phyloP scores from a whole-genome alignment of 129 eudicot species.

The Smallanthus sonchifolius region DNA sequence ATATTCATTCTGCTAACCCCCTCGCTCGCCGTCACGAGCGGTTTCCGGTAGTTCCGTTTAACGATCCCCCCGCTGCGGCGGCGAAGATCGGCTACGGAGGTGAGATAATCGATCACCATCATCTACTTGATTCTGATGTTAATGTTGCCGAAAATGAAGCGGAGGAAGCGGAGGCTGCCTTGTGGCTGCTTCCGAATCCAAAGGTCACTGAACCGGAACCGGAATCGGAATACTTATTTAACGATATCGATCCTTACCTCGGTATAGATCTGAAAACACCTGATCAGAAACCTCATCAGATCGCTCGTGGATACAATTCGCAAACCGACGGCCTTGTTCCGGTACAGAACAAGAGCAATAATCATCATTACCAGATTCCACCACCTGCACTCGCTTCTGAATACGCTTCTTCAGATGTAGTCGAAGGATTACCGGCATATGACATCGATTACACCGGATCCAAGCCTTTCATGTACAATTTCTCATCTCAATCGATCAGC shows the following conservation, averaged over 20 bases:
- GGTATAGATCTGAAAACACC: constrained; percentile 50
- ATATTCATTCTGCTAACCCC: constrained; percentile 78
- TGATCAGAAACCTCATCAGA: constrained; percentile 39
- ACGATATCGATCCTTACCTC: constrained; percentile 54
- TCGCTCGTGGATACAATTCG: constrained; percentile 25
- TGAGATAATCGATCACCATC: constrained; percentile 17
- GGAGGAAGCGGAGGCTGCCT: constrained; percentile 82
- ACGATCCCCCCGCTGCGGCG: constrained; percentile 35
- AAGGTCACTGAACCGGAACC: constrained; percentile 24
- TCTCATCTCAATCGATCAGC: constrained; percentile 74
- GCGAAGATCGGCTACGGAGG: constrained; percentile 16
- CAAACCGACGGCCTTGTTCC: constrained; percentile 78
- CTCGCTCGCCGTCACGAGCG: constrained; percentile 91
- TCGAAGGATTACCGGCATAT: constrained; percentile 74
- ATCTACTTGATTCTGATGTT: constrained; percentile 21
- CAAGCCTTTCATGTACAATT: constrained; percentile 70
- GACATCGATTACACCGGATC: constrained; percentile 54
- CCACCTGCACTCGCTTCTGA: constrained; percentile 4
- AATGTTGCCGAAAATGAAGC: constrained; percentile 35
- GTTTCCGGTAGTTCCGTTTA: constrained; percentile 61
- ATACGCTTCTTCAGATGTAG: constrained; percentile 18
- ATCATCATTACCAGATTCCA: constrained; percentile 29
- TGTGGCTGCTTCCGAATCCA: constrained; percentile 65
- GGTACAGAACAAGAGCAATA: constrained; percentile 35
- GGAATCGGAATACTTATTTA: constrained; percentile 50